Evolutionary conservation across 306 rosid genomes (phyloP), one percentile per base, ranked within the genome.

Genomic region (Herpetospermum pedunculosum): DNA sequence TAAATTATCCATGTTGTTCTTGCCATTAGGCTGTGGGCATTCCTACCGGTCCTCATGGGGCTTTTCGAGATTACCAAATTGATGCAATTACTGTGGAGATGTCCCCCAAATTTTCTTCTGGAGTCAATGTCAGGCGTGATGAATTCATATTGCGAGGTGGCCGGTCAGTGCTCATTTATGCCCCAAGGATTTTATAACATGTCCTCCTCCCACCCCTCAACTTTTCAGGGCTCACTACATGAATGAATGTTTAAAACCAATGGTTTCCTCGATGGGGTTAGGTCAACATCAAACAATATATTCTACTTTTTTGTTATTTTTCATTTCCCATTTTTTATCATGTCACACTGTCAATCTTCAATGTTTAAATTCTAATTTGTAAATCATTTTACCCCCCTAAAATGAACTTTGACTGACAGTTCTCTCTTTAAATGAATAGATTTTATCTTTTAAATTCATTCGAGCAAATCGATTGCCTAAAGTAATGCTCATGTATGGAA

Each of bases 1-100:
- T 25, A 58, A 76, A 7, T 16, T 53, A 74, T 47, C 38, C 37
- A 43, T 75, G 75, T 5, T 80, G 73, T 72, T 79, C 44, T 43
- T 86, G 68, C 13, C 76, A 49, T 65, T 78, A 94, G 98, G 97
- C 88, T 79, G 83, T 91, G 85, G 98, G 98, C 52, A 82, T 91
- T 81, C 98, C 98, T 23, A 89, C 96, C 1, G 97, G 98, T 77
- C 78, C 98, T 37, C 98, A 91, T 54, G 98, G 98, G 60, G 98
- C 92, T 79, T 94, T 94, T 74, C 95, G 98, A 67, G 98, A 91
- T 84, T 94, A 89, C 78, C 97, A 94, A 89, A 86, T 94, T 77
- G 98, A 94, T 72, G 97, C 98, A 62, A 84, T 94, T 75, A 94
- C 96, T 75, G 58, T 94, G 83, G 97, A 94, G 83, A 77, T 94